Conservation (phyloP, 2,329 filamentous ascomycete species). For the Trichoderma sp. region DNA sequence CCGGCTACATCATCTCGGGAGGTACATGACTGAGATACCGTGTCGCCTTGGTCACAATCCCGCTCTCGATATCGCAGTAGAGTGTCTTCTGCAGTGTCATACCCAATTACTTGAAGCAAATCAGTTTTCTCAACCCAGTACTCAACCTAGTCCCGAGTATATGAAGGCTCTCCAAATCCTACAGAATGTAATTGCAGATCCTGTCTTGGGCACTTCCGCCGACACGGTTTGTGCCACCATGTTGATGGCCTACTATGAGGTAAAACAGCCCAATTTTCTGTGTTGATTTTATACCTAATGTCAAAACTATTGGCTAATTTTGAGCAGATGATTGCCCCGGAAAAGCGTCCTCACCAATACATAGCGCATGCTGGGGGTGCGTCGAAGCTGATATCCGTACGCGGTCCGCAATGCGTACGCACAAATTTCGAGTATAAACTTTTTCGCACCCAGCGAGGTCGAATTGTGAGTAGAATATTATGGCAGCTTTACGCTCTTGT, state of each 20-base stretch:
- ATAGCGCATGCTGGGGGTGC: not conserved
- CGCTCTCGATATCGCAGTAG: not conserved
- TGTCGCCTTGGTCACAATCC: not conserved
- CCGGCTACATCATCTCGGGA: not conserved
- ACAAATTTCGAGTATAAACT: not conserved
- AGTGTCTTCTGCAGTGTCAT: not conserved
- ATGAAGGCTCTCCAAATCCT: not conserved
- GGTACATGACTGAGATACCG: not conserved
- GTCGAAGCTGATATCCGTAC: not conserved
- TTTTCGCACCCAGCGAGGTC: not conserved
- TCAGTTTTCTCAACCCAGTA: not conserved
- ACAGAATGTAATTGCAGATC: slow-evolving; percentile 1
- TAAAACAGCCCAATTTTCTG: not conserved
- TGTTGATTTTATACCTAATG: not conserved
- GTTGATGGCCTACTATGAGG: slow-evolving; percentile 1
- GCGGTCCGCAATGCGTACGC: not conserved
- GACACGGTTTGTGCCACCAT: not conserved
- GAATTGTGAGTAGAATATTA: not conserved
- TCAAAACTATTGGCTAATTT: not conserved
- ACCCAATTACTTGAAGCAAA: not conserved
- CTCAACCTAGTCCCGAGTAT: not conserved
- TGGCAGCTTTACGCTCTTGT: not conserved
- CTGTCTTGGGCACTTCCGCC: not conserved
- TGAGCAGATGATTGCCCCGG: not conserved
- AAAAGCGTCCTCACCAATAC: not conserved